Evolutionary conservation across 2,329 filamentous ascomycete species (phyloP).

Genomic region (Aspergillus piperis): DNA sequence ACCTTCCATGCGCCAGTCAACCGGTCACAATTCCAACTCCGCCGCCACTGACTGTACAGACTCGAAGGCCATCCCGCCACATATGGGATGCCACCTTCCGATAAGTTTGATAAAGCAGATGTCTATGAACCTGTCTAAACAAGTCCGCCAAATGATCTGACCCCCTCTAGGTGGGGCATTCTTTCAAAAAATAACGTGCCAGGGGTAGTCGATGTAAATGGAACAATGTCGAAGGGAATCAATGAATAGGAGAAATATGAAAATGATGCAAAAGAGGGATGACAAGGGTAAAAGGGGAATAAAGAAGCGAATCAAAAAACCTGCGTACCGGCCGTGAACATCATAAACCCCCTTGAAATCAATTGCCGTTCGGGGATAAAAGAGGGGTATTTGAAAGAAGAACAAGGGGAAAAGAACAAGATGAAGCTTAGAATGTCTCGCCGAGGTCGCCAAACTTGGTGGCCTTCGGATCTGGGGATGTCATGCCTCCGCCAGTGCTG

Average conservation of each 20-base stretch:
- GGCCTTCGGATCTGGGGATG: constrained; percentile 50
- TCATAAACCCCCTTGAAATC: constrained; percentile 19
- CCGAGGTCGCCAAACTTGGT: constrained; percentile 55
- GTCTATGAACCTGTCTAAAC: constrained; percentile 21
- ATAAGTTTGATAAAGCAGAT: neutral
- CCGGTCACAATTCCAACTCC: constrained; percentile 11
- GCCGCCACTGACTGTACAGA: constrained; percentile 8
- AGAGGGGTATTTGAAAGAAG: constrained; percentile 6
- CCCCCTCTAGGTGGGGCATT: constrained; percentile 4
- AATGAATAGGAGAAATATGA: constrained; percentile 5
- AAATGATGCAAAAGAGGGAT: constrained; percentile 5
- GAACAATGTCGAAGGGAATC: constrained; percentile 15
- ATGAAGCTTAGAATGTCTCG: constrained; percentile 54
- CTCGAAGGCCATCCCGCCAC: neutral
- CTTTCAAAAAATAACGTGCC: constrained; percentile 11
- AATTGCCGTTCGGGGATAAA: constrained; percentile 3
- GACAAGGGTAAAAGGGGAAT: constrained; percentile 7
- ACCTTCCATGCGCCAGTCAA: constrained; percentile 19
- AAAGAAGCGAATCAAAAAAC: constrained; percentile 17
- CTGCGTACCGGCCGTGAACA: constrained; percentile 24
- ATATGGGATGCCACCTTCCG: neutral
- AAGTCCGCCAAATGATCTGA: constrained; percentile 14
- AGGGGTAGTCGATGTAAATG: constrained; percentile 8
- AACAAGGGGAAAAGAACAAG: constrained; percentile 3
- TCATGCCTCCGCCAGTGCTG: constrained; percentile 48